phyloP scores from a whole-genome alignment of 495 filamentous ascomycete species.

The Neurospora tetraspora region DNA sequence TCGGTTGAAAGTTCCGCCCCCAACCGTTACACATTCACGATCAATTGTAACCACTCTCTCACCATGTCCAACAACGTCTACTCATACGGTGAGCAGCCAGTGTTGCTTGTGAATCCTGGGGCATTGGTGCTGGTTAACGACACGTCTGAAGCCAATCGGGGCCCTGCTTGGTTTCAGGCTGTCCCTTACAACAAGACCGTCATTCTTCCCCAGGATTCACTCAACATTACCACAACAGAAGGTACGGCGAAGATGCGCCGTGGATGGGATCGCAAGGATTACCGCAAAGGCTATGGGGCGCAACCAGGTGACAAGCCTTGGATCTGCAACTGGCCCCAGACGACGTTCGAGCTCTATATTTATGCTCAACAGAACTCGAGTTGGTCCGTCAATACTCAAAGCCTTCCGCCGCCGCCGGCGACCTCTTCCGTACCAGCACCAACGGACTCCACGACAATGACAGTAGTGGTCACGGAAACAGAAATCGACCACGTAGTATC shows the following conservation, averaged over 20 bases:
- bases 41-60: conserved; percentile 26
- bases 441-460: neutral
- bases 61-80: conserved; percentile 29
- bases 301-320: conserved; percentile 60
- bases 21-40: conserved; percentile 22
- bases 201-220: conserved; percentile 51
- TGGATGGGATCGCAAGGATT: conserved; percentile 13
- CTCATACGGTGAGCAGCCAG: conserved; percentile 67
- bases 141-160: conserved; percentile 44
- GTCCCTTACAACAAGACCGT: conserved; percentile 70
- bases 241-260: conserved; percentile 10
- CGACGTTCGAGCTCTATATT: conserved; percentile 70
- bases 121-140: conserved; percentile 56
- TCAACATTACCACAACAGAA: conserved; percentile 17
- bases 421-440: neutral
- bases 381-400: conserved; percentile 9
- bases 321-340: conserved; percentile 84
- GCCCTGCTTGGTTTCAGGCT: conserved; percentile 68
- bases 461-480: neutral
- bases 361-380: conserved; percentile 55
- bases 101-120: conserved; percentile 39
- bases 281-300: conserved; percentile 38
- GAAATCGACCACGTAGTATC: neutral
- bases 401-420: neutral
- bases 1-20: conserved; percentile 13